phyloP scores from a whole-genome alignment of 2,329 filamentous ascomycete genomes.

The Fusarium aywerte region DNA sequence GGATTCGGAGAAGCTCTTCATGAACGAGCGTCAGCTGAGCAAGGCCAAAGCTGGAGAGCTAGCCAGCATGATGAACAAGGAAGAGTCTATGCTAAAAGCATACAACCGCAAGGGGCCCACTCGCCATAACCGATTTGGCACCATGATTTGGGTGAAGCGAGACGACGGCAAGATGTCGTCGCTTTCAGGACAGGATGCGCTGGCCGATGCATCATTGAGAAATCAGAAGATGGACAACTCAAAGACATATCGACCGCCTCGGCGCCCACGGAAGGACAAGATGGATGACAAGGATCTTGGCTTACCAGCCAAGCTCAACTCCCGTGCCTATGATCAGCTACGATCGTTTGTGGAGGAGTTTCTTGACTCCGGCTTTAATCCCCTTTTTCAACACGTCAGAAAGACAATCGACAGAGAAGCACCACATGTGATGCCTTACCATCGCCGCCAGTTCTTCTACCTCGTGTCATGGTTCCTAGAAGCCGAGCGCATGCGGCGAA shows the following conservation, averaged over 20 bases:
- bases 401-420: slow-evolving; percentile 92
- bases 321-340: slow-evolving; percentile 79
- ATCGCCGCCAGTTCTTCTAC: slow-evolving; percentile 90
- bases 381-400: slow-evolving; percentile 83
- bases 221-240: slow-evolving; percentile 89
- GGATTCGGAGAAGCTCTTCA: slow-evolving; percentile 84
- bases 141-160: slow-evolving; percentile 95
- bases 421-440: slow-evolving; percentile 79
- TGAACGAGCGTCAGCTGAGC: slow-evolving; percentile 78
- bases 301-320: slow-evolving; percentile 74
- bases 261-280: slow-evolving; percentile 68
- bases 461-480: slow-evolving; percentile 92
- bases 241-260: slow-evolving; percentile 90
- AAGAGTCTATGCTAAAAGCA: slow-evolving; percentile 82
- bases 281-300: slow-evolving; percentile 80
- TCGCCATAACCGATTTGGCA: slow-evolving; percentile 92
- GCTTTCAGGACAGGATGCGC: slow-evolving; percentile 86
- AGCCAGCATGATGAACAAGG: slow-evolving; percentile 78
- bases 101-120: slow-evolving; percentile 83
- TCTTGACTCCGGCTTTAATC: slow-evolving; percentile 94
- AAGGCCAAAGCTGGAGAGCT: slow-evolving; percentile 79
- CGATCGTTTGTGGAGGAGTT: slow-evolving; percentile 91
- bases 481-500: slow-evolving; percentile 80
- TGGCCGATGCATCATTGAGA: slow-evolving; percentile 76
- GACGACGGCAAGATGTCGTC: slow-evolving; percentile 86